Base-by-base conservation (phyloP, 176 grass and related monocot species). In the Themeda triandra region DNA sequence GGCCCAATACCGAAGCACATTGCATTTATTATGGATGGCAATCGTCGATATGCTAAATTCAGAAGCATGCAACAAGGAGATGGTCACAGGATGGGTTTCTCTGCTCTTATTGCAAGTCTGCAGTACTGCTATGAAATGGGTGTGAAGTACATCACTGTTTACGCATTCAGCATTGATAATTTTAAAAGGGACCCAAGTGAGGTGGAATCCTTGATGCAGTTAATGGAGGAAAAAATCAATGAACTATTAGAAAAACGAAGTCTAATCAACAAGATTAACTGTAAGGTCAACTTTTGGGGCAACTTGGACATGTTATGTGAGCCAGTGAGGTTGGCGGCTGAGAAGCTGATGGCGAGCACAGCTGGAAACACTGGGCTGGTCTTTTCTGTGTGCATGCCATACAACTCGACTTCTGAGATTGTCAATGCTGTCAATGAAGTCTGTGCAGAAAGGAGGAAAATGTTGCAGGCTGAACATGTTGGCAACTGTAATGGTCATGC, bases 121-220 rank as follows among this genome's bases (percentile, higher is more conserved):
- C 42, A 90, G 36, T 93, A 90, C 83, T 83, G 89, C 76, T 82
- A 88, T 48, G 95, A 98, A 73, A 90, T 98, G 92, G 95, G 89
- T 0, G 85, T 95, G 32, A 92, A 88, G 59, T 92, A 86, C 72
- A 85, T 93, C 0, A 95, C 89, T 0, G 85, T 98, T 1, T 98
- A 98, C 6, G 92, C 95, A 65, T 98, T 98, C 39, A 95, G 95
- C 73, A 98, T 92, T 28, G 95, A 98, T 39, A 98, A 98, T 62
- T 98, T 98, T 36, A 95, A 87, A 19, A 76, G 95, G 21, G 85
- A 88, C 18, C 89, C 92, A 10, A 79, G 45, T 25, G 95, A 95
- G 46, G 92, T 95, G 12, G 76, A 84, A 18, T 35, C 82, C 29
- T 88, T 98, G 69, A 95, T 98, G 95, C 79, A 91, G 72, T 67